These are phyloP conservation scores for Endothia cerciana DNA, from an alignment of 2,329 filamentous ascomycete genomes.

Conservation along the genomic window DNA sequence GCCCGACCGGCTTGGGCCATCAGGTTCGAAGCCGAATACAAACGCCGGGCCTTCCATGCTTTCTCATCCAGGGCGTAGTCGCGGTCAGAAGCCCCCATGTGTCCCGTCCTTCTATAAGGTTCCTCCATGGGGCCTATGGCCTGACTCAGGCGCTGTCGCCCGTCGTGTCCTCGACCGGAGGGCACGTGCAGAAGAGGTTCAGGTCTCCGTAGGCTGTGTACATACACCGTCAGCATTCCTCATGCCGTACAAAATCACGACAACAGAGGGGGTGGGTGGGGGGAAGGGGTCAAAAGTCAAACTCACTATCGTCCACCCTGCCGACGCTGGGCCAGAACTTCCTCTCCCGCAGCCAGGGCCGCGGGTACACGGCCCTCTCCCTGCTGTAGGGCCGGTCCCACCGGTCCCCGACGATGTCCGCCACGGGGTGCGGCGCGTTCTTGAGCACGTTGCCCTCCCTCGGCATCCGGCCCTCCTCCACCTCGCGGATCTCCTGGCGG, in stretches of 20 bases:
- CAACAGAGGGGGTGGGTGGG: neutral
- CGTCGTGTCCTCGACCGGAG: constrained; percentile 73
- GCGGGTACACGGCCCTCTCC: constrained; percentile 84
- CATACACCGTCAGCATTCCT: constrained; percentile 27
- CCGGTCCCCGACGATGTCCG: constrained; percentile 73
- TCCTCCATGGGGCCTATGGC: neutral
- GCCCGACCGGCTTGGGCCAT: neutral
- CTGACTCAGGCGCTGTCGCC: constrained; percentile 29
- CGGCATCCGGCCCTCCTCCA: constrained; percentile 80
- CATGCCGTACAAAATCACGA: neutral
- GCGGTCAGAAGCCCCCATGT: neutral
- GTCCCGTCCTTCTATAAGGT: neutral
- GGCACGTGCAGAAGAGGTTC: constrained; percentile 94
- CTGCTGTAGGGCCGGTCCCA: constrained; percentile 85
- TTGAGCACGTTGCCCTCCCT: constrained; percentile 82
- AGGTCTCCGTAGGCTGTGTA: constrained; percentile 79
- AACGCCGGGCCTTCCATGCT: neutral
- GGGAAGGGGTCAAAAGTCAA: neutral
- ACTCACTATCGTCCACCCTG: constrained; percentile 83
- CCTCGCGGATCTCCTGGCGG: constrained; percentile 77
- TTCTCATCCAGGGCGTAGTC: neutral
- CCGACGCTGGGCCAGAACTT: constrained; percentile 96
- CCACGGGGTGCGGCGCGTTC: constrained; percentile 84
- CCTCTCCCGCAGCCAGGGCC: constrained; percentile 84
- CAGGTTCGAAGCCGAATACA: neutral